Percentiles rank a stretch among this genome's conserved stretches.
Conservation (phyloP, 2,329 filamentous ascomycete species). For the Pyrenophora tritici-repentis region DNA sequence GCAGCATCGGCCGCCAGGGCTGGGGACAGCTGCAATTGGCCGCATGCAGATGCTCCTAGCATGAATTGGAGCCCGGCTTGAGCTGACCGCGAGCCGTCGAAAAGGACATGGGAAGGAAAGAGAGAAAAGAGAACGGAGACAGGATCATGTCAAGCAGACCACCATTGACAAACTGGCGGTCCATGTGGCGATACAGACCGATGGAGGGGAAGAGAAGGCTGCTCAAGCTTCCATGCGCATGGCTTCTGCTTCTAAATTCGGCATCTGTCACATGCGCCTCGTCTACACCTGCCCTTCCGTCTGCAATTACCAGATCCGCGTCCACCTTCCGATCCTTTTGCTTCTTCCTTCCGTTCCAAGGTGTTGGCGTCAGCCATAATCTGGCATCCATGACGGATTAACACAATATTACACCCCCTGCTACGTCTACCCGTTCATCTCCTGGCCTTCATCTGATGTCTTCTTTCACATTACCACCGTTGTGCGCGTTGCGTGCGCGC, state of each 20-base stretch:
- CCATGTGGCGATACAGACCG: neutral
- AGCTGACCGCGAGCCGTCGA: neutral
- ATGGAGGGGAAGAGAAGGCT: constrained; percentile 2
- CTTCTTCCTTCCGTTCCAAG: constrained; percentile 5
- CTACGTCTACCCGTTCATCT: neutral
- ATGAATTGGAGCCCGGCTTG: neutral
- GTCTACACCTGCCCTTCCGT: constrained; percentile 17
- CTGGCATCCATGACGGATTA: constrained; percentile 16
- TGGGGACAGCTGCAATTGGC: constrained; percentile 3
- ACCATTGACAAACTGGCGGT: too few relatives aligned
- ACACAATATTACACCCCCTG: constrained; percentile 4
- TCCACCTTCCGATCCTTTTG: constrained; percentile 12
- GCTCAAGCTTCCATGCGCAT: neutral
- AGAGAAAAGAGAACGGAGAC: neutral
- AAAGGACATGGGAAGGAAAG: neutral
- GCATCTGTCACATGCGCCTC: constrained; percentile 5
- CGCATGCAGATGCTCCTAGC: constrained; percentile 6
- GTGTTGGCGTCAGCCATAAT: constrained; percentile 8
- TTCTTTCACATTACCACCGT: neutral
- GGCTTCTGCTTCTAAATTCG: constrained; percentile 2
- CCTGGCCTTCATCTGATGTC: constrained; percentile 7
- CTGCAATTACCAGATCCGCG: constrained; percentile 13
- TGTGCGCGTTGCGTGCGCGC: constrained; percentile 6
- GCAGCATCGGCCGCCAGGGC: constrained; percentile 11
- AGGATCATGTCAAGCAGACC: neutral